A percentile compares a stretch with the other conserved stretches of the same genome.
Conservation (phyloP, 495 filamentous ascomycete species). For the Thozetella sp. region DNA sequence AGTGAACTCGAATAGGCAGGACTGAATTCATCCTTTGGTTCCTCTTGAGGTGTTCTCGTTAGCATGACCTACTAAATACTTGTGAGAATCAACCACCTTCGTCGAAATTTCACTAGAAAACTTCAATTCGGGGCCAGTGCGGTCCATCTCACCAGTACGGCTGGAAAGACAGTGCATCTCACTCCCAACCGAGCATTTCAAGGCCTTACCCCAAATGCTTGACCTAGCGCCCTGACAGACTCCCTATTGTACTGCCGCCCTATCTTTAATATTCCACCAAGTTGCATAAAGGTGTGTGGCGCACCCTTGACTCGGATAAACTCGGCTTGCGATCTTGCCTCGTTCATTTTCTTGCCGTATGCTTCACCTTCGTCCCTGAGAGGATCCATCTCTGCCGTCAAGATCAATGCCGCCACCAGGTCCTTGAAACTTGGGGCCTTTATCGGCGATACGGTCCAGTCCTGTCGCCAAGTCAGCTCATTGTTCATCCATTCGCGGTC, state of each 20-base stretch:
- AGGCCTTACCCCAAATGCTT: not conserved
- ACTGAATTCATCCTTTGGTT: no score
- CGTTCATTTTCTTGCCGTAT: not conserved
- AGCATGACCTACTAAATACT: no score
- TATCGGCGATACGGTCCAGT: not conserved
- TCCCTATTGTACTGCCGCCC: not conserved
- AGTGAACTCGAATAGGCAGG: no score
- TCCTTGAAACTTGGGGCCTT: not conserved
- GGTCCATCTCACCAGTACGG: no score
- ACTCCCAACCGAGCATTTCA: no score
- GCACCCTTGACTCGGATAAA: not conserved
- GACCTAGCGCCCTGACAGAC: not conserved
- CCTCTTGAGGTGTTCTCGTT: no score
- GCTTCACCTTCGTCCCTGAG: not conserved
- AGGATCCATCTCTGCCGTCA: constrained; percentile 1
- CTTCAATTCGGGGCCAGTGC: no score
- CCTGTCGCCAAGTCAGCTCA: not conserved
- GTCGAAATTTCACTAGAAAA: no score
- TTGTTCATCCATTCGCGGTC: not conserved
- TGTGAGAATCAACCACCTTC: no score
- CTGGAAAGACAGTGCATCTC: no score
- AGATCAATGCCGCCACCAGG: not conserved
- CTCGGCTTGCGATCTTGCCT: not conserved
- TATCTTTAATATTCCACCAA: not conserved
- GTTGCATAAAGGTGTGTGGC: not conserved